These are phyloP conservation scores for Pseudopithomyces chartarum DNA, from an alignment of 2,329 filamentous ascomycete species.

Conservation along the genomic window DNA sequence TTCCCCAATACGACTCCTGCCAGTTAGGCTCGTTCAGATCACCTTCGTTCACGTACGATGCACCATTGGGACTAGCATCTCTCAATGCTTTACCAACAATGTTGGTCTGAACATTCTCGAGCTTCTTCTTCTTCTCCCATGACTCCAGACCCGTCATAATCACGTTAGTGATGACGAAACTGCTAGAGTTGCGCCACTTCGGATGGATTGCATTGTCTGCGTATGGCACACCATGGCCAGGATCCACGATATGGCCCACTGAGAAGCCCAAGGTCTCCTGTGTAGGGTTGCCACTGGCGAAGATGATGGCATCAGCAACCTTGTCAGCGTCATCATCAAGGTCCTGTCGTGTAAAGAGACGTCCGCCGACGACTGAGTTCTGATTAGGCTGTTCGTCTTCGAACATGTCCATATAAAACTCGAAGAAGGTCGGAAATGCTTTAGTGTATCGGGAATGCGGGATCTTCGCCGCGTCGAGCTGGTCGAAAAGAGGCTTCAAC, in stretches of 20 bases:
- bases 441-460: conserved; percentile 35
- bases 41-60: conserved; percentile 44
- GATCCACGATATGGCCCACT: conserved; percentile 42
- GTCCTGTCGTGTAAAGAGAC: conserved; percentile 38
- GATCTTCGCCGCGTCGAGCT: conserved; percentile 36
- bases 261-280: conserved; percentile 28
- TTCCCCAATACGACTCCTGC: conserved; percentile 43
- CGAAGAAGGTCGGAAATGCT: conserved; percentile 42
- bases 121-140: conserved; percentile 37
- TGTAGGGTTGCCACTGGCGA: conserved; percentile 27
- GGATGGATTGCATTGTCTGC: conserved; percentile 42
- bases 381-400: conserved; percentile 39
- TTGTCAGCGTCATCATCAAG: conserved; percentile 27
- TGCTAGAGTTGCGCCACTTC: conserved; percentile 42
- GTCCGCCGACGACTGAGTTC: conserved; percentile 38
- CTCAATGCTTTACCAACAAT: conserved; percentile 35
- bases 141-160: conserved; percentile 33
- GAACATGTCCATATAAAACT: conserved; percentile 44
- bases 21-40: conserved; percentile 44
- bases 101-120: conserved; percentile 34
- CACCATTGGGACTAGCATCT: conserved; percentile 35
- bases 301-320: conserved; percentile 32
- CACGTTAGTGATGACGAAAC: conserved; percentile 42
- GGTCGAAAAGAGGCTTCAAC: conserved; percentile 33
- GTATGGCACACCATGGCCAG: conserved; percentile 30